A percentile compares a stretch with the other conserved stretches of the same genome.
Evolutionary conservation across 257 asterid species (phyloP).

Genomic region (Solanum etuberosum): DNA sequence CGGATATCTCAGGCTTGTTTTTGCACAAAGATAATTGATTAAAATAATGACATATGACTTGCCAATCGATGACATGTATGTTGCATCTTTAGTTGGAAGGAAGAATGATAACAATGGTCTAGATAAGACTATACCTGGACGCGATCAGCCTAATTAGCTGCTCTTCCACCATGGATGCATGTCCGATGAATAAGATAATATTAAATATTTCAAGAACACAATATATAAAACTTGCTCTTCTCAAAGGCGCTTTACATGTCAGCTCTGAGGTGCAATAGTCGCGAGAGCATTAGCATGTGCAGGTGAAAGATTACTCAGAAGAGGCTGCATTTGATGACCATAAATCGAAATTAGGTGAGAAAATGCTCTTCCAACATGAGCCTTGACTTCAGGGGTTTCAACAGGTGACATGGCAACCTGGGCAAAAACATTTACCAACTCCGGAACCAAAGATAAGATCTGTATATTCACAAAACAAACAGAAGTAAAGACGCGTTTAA

Average conservation of each 20-base stretch:
- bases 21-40: neutral
- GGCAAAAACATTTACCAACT: conserved; percentile 80
- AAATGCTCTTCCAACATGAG: conserved; percentile 80
- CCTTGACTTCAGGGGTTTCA: conserved; percentile 83
- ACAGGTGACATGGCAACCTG: conserved; percentile 70
- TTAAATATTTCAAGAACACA: neutral
- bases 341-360: conserved; percentile 73
- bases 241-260: conserved; percentile 11
- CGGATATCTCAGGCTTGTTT: neutral
- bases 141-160: conserved; percentile 1
- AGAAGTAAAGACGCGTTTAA: neutral
- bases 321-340: conserved; percentile 92
- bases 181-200: neutral
- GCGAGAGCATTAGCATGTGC: conserved; percentile 84
- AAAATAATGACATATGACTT: neutral
- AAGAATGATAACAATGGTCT: neutral
- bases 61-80: neutral
- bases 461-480: conserved; percentile 20
- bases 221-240: neutral
- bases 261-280: conserved; percentile 69
- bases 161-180: conserved; percentile 1
- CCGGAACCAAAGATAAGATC: conserved; percentile 71
- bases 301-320: conserved; percentile 75
- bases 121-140: neutral
- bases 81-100: neutral